A percentile compares a stretch with the other conserved stretches of the same genome.
These are phyloP conservation scores for Colletotrichum agaves DNA, from an alignment of 2,329 filamentous ascomycete genomes.

Conservation along the genomic window DNA sequence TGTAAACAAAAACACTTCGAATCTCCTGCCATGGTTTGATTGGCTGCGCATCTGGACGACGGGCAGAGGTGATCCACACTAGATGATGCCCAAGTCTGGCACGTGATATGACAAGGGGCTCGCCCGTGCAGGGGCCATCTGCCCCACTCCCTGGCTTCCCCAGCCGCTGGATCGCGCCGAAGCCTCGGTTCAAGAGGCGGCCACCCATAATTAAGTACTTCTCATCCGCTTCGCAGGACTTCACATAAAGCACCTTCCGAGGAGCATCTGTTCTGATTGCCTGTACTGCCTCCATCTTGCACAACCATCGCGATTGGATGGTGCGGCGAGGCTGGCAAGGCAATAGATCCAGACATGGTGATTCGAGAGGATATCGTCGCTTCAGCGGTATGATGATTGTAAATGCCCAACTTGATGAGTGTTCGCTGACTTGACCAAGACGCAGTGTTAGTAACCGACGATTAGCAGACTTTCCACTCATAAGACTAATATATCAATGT, in stretches of 20 bases:
- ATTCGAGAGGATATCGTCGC: conserved; percentile 93
- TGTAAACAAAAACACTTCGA: conserved; percentile 53
- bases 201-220: conserved; percentile 38
- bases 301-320: conserved; percentile 7
- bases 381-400: conserved; percentile 73
- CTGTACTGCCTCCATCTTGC: neutral
- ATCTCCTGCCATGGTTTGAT: neutral
- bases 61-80: neutral
- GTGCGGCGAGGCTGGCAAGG: conserved; percentile 19
- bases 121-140: neutral
- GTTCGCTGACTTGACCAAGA: conserved; percentile 43
- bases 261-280: neutral
- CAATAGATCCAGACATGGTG: conserved; percentile 65
- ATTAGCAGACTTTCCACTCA: neutral
- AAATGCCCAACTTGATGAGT: neutral
- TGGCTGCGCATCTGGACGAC: conserved; percentile 39
- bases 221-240: neutral
- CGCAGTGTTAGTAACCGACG: conserved; percentile 53
- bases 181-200: conserved; percentile 43
- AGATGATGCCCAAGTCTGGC: neutral
- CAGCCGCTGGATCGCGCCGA: conserved; percentile 29
- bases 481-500: neutral
- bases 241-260: neutral
- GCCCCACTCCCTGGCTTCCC: conserved; percentile 4
- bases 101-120: conserved; percentile 21